Evolutionary conservation across 192 early-diverging fungal species (phyloP), one percentile per base, ranked within the genome.

Genomic region (Jimgerdemannia lactiflua): DNA sequence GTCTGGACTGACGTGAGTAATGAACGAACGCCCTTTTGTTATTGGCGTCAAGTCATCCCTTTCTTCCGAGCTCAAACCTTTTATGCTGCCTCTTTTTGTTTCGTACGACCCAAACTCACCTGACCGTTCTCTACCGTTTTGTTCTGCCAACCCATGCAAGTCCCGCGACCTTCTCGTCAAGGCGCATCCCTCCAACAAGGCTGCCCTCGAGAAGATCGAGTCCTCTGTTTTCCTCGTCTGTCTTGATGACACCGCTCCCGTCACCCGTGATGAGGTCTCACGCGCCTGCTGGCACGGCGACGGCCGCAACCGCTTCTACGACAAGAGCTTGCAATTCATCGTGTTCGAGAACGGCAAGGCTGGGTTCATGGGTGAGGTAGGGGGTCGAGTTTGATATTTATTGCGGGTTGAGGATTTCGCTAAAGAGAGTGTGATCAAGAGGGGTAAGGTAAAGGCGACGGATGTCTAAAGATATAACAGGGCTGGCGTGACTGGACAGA

Each of bases 331-430:
- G 72, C 96, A 99, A 87, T 97, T 99, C 69, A 94, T 98, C 82
- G 93, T 98, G 69, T 95, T 94, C 85, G 96, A 96, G 74, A 99
- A 99, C 88, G 97, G 95, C 77, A 96, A 95, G 84, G 96, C 96
- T 67, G 97, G 95, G 39, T 97, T 98, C 88, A 89, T 91, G 64
- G 96, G 92, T 71, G 97, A 99, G 85, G 87, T 88, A 79, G 69
- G 39, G 39, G 29, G 29, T 29, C 29, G 29, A 29, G 29, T 29
- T 29, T 29, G 29, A 29, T 29, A 29, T 29, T 29, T 29, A 29
- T 29, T 29, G 29, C 29, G 29, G 29, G 29, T 29, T 29, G 29
- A 1, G 29, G 29, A 29, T 29, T 29, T 29, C 29, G 1, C 29
- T 1, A 29, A 29, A 29, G 29, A 29, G 29, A 29, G 29, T 29